Evolutionary conservation across 2,329 filamentous ascomycete species (phyloP).

Genomic region (Paecilomyces dactylethromorphus): DNA sequence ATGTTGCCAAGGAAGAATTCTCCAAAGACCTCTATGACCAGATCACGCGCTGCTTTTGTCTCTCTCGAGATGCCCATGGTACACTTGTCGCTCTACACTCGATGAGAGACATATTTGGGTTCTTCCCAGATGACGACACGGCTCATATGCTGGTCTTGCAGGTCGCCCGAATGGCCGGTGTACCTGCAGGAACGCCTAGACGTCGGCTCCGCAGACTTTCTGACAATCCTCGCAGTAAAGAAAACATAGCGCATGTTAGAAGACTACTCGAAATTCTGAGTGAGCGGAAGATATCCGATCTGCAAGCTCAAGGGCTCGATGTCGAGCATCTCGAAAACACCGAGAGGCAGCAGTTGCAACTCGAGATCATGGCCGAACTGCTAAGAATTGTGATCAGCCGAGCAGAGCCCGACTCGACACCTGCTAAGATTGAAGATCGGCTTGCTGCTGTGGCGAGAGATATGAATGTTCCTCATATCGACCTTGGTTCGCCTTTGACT

Average conservation of each 20-base stretch:
- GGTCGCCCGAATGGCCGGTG: conserved; percentile 39
- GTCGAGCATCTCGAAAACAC: conserved; percentile 29
- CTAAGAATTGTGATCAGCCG: conserved; percentile 34
- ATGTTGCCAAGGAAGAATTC: conserved; percentile 30
- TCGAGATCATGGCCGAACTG: conserved; percentile 37
- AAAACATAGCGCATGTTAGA: conserved; percentile 39
- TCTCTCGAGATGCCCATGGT: conserved; percentile 43
- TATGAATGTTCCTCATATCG: conserved; percentile 27
- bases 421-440: conserved; percentile 24
- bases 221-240: conserved; percentile 35
- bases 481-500: conserved; percentile 22
- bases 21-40: conserved; percentile 46
- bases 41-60: conserved; percentile 46
- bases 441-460: conserved; percentile 28
- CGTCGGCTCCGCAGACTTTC: conserved; percentile 36
- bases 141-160: conserved; percentile 44
- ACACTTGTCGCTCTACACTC: conserved; percentile 45
- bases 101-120: conserved; percentile 37
- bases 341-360: conserved; percentile 32
- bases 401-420: conserved; percentile 14
- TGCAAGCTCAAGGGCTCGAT: conserved; percentile 24
- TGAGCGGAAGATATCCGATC: conserved; percentile 25
- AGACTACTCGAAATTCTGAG: conserved; percentile 39
- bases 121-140: conserved; percentile 41
- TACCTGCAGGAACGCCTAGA: conserved; percentile 23